Evolutionary conservation across 768 basidiomycete genomes (phyloP), one percentile per base, ranked within the genome.

Genomic region (Boletus rubroflammeus): DNA sequence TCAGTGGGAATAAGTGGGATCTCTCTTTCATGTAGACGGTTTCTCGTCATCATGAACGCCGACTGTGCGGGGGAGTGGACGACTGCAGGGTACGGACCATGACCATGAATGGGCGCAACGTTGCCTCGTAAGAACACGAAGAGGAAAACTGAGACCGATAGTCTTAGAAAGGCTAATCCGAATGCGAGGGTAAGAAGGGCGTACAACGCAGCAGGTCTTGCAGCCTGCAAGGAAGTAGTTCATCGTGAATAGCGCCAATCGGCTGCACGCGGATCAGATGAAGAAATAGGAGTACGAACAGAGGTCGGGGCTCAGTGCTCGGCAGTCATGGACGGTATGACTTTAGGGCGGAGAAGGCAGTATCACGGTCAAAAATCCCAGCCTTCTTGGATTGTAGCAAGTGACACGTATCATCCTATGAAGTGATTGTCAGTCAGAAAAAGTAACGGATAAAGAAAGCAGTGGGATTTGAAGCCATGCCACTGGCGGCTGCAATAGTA

Each of bases 1-100:
- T 54, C 35, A 55, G 55, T 47, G 67, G 67, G 6, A 42, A 51
- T 63, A 68, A 58, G 55, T 15, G 29, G 68, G 51, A 58, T 63
- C 35, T 39, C 25, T 56, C 32, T 14, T 59, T 48, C 36, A 62
- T 62, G 54, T 51, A 43, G 25, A 47, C 14, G 15, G 2, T 29
- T 61, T 57, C 45, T 54, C 50, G 46, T 50, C 45, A 54, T 58
- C 29, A 56, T 56, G 46, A 63, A 51, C 59, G 64, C 51, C 6
- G 36, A 66, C 48, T 55, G 7, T 58, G 57, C 54, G 66, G 58
- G 34, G 41, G 13, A 53, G 31, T 28, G 26, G 21, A 35, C 35
- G 31, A 35, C 45, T 31, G 29, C 51, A 32, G 14, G 48, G 51
- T 25, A 28, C 14, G 19, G n/a, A 15, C 15, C 35, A 43, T 26